These are phyloP conservation scores for Trichoderma cornu-damae DNA, from an alignment of 2,329 filamentous ascomycete genomes.

Conservation along the genomic window DNA sequence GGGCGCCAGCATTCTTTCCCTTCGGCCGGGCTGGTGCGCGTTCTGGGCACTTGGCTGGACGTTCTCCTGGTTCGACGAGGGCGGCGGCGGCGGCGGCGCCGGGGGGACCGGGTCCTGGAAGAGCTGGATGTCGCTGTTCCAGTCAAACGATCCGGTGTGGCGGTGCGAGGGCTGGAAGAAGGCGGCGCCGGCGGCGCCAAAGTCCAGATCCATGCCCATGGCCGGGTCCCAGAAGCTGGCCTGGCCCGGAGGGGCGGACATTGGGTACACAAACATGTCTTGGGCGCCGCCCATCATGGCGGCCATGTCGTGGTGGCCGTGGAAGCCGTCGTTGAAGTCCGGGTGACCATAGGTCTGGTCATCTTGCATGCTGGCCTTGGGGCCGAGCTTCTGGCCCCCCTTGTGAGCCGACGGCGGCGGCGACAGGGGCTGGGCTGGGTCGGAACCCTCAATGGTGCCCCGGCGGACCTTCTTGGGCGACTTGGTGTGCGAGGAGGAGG, in stretches of 20 bases:
- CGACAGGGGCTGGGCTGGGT: constrained; percentile 49
- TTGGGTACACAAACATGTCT: constrained; percentile 56
- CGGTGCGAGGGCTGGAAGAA: constrained; percentile 44
- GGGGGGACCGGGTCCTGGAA: constrained; percentile 42
- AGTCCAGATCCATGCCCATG: constrained; percentile 59
- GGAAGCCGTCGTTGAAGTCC: constrained; percentile 46
- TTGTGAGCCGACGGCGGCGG: constrained; percentile 56
- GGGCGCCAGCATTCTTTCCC: constrained; percentile 46
- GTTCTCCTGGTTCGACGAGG: constrained; percentile 34
- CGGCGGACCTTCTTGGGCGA: constrained; percentile 44
- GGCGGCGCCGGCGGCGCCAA: constrained; percentile 40
- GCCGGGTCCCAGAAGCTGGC: constrained; percentile 54
- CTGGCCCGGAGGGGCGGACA: constrained; percentile 52
- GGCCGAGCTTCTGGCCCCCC: constrained; percentile 50
- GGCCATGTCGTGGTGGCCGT: constrained; percentile 44
- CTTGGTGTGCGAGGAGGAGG: constrained; percentile 23
- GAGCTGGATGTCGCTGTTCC: constrained; percentile 51
- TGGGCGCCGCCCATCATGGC: constrained; percentile 43
- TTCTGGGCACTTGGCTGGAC: constrained; percentile 23
- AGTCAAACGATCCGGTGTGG: constrained; percentile 51
- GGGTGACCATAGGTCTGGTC: constrained; percentile 49
- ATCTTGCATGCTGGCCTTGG: constrained; percentile 55
- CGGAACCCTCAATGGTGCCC: constrained; percentile 34
- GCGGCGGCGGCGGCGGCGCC: constrained; percentile 31
- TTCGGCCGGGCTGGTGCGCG: constrained; percentile 31